phyloP scores from a whole-genome alignment of 1,284 basidiomycete genomes.

The Vanrija pseudolonga region DNA sequence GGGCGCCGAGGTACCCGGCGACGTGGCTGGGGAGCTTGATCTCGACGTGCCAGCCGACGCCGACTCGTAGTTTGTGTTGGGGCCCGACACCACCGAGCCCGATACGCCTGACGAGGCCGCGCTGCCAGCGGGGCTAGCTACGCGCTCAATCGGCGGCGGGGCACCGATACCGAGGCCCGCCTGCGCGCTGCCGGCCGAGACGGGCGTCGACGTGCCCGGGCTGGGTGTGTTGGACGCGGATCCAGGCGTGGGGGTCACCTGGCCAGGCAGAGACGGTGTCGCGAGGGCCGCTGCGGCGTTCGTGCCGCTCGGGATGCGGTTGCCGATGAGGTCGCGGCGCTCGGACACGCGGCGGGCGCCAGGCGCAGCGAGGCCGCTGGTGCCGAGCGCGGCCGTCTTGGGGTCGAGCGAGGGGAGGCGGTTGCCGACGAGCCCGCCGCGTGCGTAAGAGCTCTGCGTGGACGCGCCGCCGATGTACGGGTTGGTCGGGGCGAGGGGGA shows the following conservation, averaged over 20 bases:
- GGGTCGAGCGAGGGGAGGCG: constrained; percentile 43
- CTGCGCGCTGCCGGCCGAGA: background rate
- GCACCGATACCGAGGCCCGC: background rate
- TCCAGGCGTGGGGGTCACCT: background rate
- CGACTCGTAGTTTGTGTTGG: no score
- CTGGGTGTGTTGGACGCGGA: constrained; percentile 1
- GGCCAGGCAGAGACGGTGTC: background rate
- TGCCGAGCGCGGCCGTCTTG: constrained; percentile 32
- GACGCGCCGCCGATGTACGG: constrained; percentile 28
- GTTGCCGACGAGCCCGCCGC: constrained; percentile 44
- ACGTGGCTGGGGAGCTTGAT: constrained; percentile 28
- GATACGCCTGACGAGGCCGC: constrained; percentile 19
- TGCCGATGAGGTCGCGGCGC: constrained; percentile 40
- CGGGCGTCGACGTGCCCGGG: background rate
- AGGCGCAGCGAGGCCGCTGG: constrained; percentile 6
- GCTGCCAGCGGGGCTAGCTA: constrained; percentile 32
- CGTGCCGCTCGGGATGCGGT: constrained; percentile 32
- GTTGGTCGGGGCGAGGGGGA: constrained; percentile 35
- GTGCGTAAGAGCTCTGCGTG: constrained; percentile 14
- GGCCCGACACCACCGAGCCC: constrained; percentile 19
- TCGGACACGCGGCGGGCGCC: constrained; percentile 33
- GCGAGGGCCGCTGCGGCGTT: background rate
- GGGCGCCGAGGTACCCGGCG: constrained; percentile 20
- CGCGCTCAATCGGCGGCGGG: constrained; percentile 9
- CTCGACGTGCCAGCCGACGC: constrained; percentile 30